These are phyloP conservation scores for Orbilia blumenaviensis DNA, from an alignment of 2,329 filamentous ascomycete genomes.

Conservation along the genomic window DNA sequence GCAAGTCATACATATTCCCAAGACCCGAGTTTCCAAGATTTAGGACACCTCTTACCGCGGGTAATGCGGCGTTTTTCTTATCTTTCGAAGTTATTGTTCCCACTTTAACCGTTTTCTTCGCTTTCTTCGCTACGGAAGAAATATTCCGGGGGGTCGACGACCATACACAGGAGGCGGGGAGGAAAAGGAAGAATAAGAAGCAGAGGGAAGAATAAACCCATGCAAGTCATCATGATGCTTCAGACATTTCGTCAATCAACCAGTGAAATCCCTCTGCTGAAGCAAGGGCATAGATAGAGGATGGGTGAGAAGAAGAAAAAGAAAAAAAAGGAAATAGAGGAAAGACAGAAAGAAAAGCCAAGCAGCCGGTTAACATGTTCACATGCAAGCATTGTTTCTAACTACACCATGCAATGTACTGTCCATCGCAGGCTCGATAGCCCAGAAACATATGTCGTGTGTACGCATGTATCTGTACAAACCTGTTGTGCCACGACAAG, in stretches of 20 bases:
- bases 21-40: slow-evolving; percentile 36
- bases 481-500: background rate
- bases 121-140: background rate
- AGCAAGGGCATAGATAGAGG: background rate
- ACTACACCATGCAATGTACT: background rate
- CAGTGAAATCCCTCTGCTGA: background rate
- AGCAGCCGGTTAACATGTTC: background rate
- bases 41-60: slow-evolving; percentile 31
- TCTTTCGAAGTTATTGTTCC: background rate
- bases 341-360: background rate
- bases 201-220: too few relatives aligned
- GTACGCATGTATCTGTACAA: slow-evolving; percentile 8
- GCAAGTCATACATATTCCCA: slow-evolving; percentile 34
- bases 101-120: slow-evolving; percentile 9
- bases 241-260: slow-evolving; percentile 7
- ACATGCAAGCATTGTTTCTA: slow-evolving; percentile 13
- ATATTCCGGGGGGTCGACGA: too few relatives aligned
- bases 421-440: slow-evolving; percentile 11
- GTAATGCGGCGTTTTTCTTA: slow-evolving; percentile 8
- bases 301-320: background rate
- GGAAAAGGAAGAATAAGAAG: background rate
- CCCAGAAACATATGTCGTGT: background rate
- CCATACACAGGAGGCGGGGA: too few relatives aligned
- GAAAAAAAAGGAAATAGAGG: background rate
- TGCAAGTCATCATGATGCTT: slow-evolving; percentile 7